phyloP scores from a whole-genome alignment of 441 rosid genomes.

The Hypseocharis bilobata region DNA sequence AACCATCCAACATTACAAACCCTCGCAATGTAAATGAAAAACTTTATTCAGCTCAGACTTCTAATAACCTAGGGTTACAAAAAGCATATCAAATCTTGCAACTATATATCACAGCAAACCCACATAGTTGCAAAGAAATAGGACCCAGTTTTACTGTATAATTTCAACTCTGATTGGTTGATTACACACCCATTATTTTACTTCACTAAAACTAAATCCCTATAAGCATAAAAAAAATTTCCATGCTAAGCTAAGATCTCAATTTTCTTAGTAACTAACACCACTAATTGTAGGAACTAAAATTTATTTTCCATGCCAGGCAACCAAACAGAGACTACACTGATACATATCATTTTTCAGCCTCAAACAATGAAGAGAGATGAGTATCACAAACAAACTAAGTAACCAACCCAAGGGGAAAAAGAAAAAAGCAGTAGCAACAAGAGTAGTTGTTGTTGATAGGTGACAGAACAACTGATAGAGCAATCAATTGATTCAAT shows the following conservation, averaged over 20 bases:
- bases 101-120: not conserved
- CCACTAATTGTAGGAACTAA: not conserved
- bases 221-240: not conserved
- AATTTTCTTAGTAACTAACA: not conserved
- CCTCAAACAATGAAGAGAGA: not conserved
- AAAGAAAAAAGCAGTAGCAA: not conserved
- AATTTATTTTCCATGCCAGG: slow-evolving; percentile 3
- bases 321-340: slow-evolving; percentile 15
- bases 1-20: no score
- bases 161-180: no score
- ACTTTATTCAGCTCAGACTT: no score
- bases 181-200: not conserved
- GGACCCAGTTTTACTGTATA: not conserved
- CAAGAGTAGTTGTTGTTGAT: not conserved
- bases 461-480: not conserved
- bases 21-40: no score
- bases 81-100: not conserved
- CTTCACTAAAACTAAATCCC: not conserved
- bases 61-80: no score
- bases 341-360: not conserved
- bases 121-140: not conserved
- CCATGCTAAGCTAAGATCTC: not conserved
- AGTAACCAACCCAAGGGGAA: no score
- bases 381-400: not conserved
- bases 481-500: not conserved